Evolutionary conservation across 2,329 filamentous ascomycete genomes (phyloP), one percentile per base, ranked within the genome.

Genomic region (Epichloe typhina): DNA sequence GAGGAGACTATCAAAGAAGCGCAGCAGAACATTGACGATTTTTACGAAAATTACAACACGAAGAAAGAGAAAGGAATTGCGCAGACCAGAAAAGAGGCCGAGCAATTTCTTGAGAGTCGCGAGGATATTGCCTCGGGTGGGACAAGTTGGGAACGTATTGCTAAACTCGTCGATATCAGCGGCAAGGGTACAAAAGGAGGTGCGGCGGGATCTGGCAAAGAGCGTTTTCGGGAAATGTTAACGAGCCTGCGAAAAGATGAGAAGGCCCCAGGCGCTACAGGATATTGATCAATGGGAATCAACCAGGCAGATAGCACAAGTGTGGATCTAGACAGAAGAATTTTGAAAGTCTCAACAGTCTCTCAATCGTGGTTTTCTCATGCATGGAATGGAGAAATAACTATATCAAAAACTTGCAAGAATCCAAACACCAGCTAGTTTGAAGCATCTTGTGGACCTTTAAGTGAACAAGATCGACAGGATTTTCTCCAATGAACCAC

Each of bases 11-110:
- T 96, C 64, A 82, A 88, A 66, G 88, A 93, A 59, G 93, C 93
- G 11, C 88, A 89, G 64, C 80, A 90, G 66, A 93, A 94, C 67
- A 95, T 98, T 57, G 93, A 98, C 66, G 93, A 96, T 67, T 98
- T 97, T 72, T 98, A 98, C 75, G 90, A 96, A 65, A 96, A 95
- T 71, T 98, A 98, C 76, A 97, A 97, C 74, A 83, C 85, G 69
- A 95, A 96, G 74, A 91, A 93, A 68, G 93, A 98, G 67, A 97
- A 97, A 78, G 81, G 80, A 53, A 84, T 96, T 58, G 76, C 84
- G 21, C 88, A 95, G 73, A 93, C 91, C 51, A 82, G 84, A 61
- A 85, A 86, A 67, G 93, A 98, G 60, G 93, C 91, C 6, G 91
- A 97, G 63, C 83, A 95, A 64, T 98, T 97, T 69, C 72, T 97